Evolutionary conservation across 306 rosid genomes (phyloP), one percentile per base, ranked within the genome.

Genomic region (Medicago truncatula): DNA sequence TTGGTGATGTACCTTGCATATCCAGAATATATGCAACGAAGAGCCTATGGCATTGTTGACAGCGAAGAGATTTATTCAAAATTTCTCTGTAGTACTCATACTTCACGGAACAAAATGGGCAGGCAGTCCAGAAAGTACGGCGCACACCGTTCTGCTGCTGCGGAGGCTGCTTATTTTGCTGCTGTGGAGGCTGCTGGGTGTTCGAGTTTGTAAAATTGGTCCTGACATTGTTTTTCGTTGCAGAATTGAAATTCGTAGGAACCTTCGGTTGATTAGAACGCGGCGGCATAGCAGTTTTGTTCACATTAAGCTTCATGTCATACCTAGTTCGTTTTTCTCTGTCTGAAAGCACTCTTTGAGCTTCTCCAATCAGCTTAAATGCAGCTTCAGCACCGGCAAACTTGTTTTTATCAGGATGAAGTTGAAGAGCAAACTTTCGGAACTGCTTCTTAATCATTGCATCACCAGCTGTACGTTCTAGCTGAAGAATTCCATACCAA

Each of bases 321-420:
- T 83, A 84, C 44, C 76, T 13, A 41, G 66, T 47, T 1, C 99
- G 86, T 74, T 87, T 92, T 1, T 87, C 92, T 64, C 61, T 85
- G 82, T 95, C 97, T 79, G 87, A 82, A 78, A 95, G 97, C 67
- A 90, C 83, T 73, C 89, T 88, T 61, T 92, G 97, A 74, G 99
- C 96, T 75, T 95, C 97, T 40, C 92, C 92, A 36, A 95, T 86
- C 78, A 95, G 83, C 93, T 95, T 92, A 83, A 95, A 95, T 70
- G 98, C 98, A 78, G 97, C 91, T 81, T 95, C 99, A 6, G 98
- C 99, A 64, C 98, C 99, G 49, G 88, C 28, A 84, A 85, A 95
- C 66, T 92, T 90, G 83, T 95, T 95, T 86, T 95, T 95, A 74
- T 95, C 99, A 1, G 99, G 99, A 86, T 95, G 99, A 61, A 95